These are phyloP conservation scores for Russula ochroleuca DNA, from an alignment of 768 basidiomycete species.

Conservation along the genomic window DNA sequence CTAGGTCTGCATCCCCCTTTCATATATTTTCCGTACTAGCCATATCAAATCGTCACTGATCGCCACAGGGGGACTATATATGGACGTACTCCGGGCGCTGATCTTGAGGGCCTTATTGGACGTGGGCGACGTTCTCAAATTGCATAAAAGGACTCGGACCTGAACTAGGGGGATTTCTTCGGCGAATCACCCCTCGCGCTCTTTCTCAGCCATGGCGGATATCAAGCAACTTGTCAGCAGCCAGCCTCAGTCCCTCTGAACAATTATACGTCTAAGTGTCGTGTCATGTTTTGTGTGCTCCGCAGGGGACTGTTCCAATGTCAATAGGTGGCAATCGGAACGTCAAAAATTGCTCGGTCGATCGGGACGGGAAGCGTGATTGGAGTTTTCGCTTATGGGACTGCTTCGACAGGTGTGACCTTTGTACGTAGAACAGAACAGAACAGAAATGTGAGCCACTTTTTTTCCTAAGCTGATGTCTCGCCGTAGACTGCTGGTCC, in stretches of 20 bases:
- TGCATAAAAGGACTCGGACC: too few relatives aligned
- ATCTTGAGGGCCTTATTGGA: too few relatives aligned
- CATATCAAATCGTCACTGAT: too few relatives aligned
- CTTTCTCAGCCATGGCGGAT: background rate
- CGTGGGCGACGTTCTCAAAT: too few relatives aligned
- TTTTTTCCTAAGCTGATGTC: too few relatives aligned
- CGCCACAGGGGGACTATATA: too few relatives aligned
- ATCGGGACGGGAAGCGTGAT: conserved; percentile 34
- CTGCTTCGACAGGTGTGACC: conserved; percentile 24
- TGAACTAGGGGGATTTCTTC: too few relatives aligned
- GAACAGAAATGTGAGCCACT: background rate
- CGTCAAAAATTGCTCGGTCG: conserved; percentile 29
- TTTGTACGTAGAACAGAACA: background rate
- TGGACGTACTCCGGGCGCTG: too few relatives aligned
- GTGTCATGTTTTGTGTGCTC: background rate
- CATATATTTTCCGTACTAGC: too few relatives aligned
- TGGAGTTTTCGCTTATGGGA: conserved; percentile 32
- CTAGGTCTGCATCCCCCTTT: too few relatives aligned
- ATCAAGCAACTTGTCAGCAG: background rate
- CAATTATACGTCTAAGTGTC: background rate
- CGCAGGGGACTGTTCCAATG: conserved; percentile 6
- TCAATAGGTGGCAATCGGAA: conserved; percentile 25
- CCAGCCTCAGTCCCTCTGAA: background rate
- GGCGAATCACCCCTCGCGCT: background rate
- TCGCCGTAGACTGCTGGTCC: conserved; percentile 35